Percentiles rank a stretch among this genome's conserved stretches.
These are phyloP conservation scores for Chlamydomonas schloesseri DNA, from an alignment of 139 green algal species.

Conservation along the genomic window DNA sequence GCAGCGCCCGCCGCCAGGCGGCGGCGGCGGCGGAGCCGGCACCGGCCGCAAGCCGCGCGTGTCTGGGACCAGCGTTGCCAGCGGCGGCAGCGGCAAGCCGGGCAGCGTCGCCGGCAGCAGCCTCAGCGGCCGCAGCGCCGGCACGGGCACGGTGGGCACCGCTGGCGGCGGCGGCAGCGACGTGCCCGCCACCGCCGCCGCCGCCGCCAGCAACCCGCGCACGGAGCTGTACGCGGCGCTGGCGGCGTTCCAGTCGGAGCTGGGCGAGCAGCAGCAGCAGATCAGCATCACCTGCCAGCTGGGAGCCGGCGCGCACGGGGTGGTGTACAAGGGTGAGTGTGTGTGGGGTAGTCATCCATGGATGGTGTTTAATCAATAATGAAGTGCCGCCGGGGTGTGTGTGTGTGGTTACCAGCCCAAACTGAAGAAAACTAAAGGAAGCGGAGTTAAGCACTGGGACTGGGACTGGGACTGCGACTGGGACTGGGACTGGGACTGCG, in stretches of 20 bases:
- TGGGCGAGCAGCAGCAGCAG: conserved; percentile 36
- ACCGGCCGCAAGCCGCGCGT: too few relatives aligned
- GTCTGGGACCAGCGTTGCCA: neutral
- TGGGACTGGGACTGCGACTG: too few relatives aligned
- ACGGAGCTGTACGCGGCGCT: conserved; percentile 31
- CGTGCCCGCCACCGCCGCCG: neutral
- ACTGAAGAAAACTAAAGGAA: too few relatives aligned
- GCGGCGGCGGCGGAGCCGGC: too few relatives aligned
- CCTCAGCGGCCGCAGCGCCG: too few relatives aligned
- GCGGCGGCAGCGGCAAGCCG: neutral
- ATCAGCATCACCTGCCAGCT: conserved; percentile 23
- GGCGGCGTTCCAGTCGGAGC: conserved; percentile 23
- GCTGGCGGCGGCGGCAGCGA: neutral
- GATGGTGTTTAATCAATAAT: too few relatives aligned
- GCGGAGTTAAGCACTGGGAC: too few relatives aligned
- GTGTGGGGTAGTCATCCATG: too few relatives aligned
- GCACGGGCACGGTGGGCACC: neutral
- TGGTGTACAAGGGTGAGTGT: conserved; percentile 33
- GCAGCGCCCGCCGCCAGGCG: too few relatives aligned
- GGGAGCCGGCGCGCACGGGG: conserved; percentile 19
- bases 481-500: too few relatives aligned
- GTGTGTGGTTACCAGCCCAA: too few relatives aligned
- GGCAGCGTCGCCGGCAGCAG: neutral
- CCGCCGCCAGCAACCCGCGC: conserved; percentile 11
- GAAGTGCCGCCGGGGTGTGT: too few relatives aligned